Conservation (phyloP, 495 filamentous ascomycete genomes). For the Trichoderma erinaceum region DNA sequence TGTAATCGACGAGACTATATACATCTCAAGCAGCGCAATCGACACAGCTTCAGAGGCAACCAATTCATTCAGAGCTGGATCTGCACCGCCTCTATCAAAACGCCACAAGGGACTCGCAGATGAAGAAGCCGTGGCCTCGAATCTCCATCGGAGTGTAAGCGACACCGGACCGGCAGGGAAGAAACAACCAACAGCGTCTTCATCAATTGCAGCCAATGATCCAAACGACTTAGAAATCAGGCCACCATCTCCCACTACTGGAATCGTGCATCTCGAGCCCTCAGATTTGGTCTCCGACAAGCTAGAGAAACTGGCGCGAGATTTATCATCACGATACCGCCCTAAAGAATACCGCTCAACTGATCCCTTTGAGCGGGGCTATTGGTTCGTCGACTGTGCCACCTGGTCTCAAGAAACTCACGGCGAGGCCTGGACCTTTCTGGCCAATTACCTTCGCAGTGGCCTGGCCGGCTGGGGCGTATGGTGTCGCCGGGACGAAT, state of each 20-base stretch:
- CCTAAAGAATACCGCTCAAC: constrained; percentile 45
- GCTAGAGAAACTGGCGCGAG: constrained; percentile 45
- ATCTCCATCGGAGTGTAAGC: constrained; percentile 28
- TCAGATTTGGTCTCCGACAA: constrained; percentile 45
- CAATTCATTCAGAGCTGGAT: background rate
- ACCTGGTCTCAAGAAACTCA: constrained; percentile 37
- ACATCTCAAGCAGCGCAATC: constrained; percentile 21
- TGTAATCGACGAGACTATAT: constrained; percentile 18
- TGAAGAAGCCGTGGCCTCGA: constrained; percentile 19
- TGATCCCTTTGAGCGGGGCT: constrained; percentile 55
- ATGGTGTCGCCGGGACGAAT: constrained; percentile 33
- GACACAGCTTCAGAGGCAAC: constrained; percentile 20
- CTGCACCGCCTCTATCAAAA: constrained; percentile 20
- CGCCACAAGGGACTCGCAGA: constrained; percentile 21
- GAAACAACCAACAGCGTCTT: background rate
- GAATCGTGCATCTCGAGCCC: constrained; percentile 21
- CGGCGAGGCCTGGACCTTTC: constrained; percentile 53
- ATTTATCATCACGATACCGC: constrained; percentile 48
- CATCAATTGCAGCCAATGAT: background rate
- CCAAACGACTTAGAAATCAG: constrained; percentile 29
- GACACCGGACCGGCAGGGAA: constrained; percentile 31
- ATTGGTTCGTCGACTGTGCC: constrained; percentile 55
- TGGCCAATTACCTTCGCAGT: constrained; percentile 51
- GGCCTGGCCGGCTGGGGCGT: constrained; percentile 65
- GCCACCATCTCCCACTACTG: constrained; percentile 29